Evolutionary conservation across 2,329 filamentous ascomycete species (phyloP).

Genomic region (Diaporthe citrichinensis): DNA sequence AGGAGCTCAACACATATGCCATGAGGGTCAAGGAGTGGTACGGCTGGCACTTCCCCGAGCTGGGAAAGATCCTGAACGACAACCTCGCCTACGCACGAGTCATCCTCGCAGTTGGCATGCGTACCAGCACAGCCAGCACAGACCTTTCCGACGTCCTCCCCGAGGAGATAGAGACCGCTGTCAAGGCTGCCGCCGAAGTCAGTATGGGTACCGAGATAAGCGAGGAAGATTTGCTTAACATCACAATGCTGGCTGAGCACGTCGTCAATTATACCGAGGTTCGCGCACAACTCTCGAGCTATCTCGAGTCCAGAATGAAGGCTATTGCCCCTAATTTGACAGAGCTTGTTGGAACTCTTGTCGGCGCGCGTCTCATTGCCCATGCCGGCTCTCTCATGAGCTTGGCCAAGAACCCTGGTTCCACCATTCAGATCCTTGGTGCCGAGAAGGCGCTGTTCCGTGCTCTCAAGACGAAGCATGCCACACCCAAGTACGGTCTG

Average conservation of each 20-base stretch:
- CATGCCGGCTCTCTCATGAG: slow-evolving; percentile 95
- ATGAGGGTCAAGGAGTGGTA: slow-evolving; percentile 99
- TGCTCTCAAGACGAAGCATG: slow-evolving; percentile 98
- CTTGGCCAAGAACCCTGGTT: slow-evolving; percentile 94
- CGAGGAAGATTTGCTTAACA: slow-evolving; percentile 92
- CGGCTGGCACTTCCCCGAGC: slow-evolving; percentile 99
- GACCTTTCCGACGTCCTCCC: slow-evolving; percentile 93
- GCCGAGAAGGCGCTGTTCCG: slow-evolving; percentile 99
- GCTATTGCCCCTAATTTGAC: slow-evolving; percentile 97
- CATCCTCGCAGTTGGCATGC: slow-evolving; percentile 90
- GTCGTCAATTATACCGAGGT: slow-evolving; percentile 94
- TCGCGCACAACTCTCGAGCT: slow-evolving; percentile 87
- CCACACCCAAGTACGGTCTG: slow-evolving; percentile 98
- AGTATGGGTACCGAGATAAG: slow-evolving; percentile 99
- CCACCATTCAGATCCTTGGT: slow-evolving; percentile 97
- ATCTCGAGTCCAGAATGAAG: slow-evolving; percentile 93
- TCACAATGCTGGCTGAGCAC: slow-evolving; percentile 91
- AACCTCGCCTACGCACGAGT: slow-evolving; percentile 94
- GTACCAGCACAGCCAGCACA: slow-evolving; percentile 80
- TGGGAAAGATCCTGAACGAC: slow-evolving; percentile 97
- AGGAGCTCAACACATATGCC: slow-evolving; percentile 98
- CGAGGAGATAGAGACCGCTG: slow-evolving; percentile 91
- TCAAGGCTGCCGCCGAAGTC: slow-evolving; percentile 95
- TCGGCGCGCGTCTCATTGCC: slow-evolving; percentile 94
- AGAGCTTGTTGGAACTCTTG: slow-evolving; percentile 90